Percentiles rank a stretch among this genome's conserved stretches.
phyloP scores from a whole-genome alignment of 176 grass and related monocot genomes.

The Bromus sterilis region DNA sequence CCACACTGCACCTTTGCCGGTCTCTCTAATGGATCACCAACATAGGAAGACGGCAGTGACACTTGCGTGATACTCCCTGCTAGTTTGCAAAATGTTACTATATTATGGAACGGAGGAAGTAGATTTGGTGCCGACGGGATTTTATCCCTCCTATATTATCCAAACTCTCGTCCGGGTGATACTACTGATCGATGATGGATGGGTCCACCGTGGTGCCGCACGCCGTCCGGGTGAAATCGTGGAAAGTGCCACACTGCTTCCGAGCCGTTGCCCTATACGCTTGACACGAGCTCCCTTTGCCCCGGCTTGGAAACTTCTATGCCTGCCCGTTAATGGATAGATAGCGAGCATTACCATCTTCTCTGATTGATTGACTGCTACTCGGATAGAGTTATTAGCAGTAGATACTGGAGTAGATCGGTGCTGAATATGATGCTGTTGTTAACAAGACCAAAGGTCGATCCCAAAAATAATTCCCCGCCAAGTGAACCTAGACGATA shows the following conservation, averaged over 20 bases:
- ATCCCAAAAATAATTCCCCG: too few relatives aligned
- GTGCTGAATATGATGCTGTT: too few relatives aligned
- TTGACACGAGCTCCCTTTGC: background rate
- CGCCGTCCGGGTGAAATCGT: background rate
- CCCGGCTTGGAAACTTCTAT: background rate
- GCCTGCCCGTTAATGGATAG: background rate
- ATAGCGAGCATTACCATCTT: background rate
- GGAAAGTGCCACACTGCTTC: too few relatives aligned
- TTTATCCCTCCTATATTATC: background rate
- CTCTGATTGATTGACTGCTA: background rate
- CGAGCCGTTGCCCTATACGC: background rate
- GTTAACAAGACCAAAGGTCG: too few relatives aligned
- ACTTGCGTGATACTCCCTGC: too few relatives aligned
- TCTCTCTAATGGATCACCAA: background rate
- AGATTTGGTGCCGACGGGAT: too few relatives aligned
- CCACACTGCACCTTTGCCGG: too few relatives aligned
- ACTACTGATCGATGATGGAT: background rate
- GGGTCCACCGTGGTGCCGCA: background rate
- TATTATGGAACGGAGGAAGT: too few relatives aligned
- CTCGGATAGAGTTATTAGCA: background rate
- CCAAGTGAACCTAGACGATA: too few relatives aligned
- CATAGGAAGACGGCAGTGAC: background rate
- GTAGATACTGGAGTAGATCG: too few relatives aligned
- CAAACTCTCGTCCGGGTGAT: background rate
- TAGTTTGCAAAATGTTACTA: too few relatives aligned